Conservation (phyloP, 1,284 basidiomycete species). For the Cryptococcus sp. region DNA sequence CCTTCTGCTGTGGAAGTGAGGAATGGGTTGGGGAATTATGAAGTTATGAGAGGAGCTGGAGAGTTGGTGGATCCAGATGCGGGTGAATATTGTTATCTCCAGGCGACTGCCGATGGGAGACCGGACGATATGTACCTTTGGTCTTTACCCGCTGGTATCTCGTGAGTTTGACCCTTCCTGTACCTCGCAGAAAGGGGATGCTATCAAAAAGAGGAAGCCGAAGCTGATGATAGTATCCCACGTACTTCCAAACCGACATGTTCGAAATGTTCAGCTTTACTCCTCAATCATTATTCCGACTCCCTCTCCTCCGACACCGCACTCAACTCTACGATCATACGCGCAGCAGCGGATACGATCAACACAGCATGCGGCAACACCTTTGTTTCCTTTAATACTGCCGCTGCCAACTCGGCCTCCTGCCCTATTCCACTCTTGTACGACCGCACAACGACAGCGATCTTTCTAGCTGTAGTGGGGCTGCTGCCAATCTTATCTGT, state of each 20-base stretch:
- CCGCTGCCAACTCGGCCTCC: background rate
- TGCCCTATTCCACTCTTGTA: no score
- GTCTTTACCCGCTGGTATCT: slow-evolving; percentile 34
- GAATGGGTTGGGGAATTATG: slow-evolving; percentile 40
- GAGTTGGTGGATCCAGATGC: slow-evolving; percentile 28
- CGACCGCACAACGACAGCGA: no score
- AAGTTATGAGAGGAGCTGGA: slow-evolving; percentile 34
- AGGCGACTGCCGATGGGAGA: slow-evolving; percentile 25
- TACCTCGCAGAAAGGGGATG: no score
- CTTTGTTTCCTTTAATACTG: slow-evolving; percentile 19
- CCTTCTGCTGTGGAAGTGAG: slow-evolving; percentile 23
- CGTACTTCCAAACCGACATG: slow-evolving; percentile 38
- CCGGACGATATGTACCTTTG: slow-evolving; percentile 48
- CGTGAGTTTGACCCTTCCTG: slow-evolving; percentile 38
- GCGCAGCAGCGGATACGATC: slow-evolving; percentile 24
- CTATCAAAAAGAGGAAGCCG: no score
- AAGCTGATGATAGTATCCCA: slow-evolving; percentile 37
- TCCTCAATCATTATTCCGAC: slow-evolving; percentile 31
- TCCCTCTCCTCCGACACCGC: slow-evolving; percentile 24
- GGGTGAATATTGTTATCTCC: slow-evolving; percentile 42
- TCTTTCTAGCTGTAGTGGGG: no score
- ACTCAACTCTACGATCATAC: slow-evolving; percentile 34
- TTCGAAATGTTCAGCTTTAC: slow-evolving; percentile 36
- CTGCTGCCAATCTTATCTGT: no score
- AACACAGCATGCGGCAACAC: slow-evolving; percentile 33